phyloP scores from a whole-genome alignment of 129 eudicot genomes.

The Oenanthe sinensis region DNA sequence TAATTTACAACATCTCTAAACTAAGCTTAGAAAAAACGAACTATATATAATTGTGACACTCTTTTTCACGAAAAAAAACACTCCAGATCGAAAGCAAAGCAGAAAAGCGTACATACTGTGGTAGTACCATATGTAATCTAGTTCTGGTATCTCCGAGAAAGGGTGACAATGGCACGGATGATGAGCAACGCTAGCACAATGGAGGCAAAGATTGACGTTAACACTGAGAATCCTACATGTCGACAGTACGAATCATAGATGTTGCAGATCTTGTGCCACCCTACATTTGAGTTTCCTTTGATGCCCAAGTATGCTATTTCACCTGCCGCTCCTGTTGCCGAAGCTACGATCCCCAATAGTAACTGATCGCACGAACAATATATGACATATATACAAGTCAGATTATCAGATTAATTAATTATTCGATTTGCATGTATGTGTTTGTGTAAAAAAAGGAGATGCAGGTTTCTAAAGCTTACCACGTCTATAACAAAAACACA shows the following conservation, averaged over 20 bases:
- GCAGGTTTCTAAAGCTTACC: neutral
- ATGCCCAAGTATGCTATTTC: constrained; percentile 14
- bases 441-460: neutral
- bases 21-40: no score
- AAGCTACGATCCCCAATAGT: constrained; percentile 11
- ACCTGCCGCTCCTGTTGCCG: constrained; percentile 22
- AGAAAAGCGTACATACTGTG: no score
- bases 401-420: no score
- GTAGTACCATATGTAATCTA: no score
- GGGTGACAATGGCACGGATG: neutral
- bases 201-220: constrained; percentile 9
- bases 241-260: constrained; percentile 1
- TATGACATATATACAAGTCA: no score
- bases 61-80: no score
- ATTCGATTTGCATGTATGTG: neutral
- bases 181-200: constrained; percentile 9
- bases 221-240: constrained; percentile 8
- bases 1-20: no score
- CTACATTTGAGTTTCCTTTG: constrained; percentile 14
- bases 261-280: constrained; percentile 13
- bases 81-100: no score
- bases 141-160: neutral
- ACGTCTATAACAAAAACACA: neutral
- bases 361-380: neutral
- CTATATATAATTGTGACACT: no score